Evolutionary conservation across 2,329 filamentous ascomycete species (phyloP).

Genomic region (Botrytis deweyae): DNA sequence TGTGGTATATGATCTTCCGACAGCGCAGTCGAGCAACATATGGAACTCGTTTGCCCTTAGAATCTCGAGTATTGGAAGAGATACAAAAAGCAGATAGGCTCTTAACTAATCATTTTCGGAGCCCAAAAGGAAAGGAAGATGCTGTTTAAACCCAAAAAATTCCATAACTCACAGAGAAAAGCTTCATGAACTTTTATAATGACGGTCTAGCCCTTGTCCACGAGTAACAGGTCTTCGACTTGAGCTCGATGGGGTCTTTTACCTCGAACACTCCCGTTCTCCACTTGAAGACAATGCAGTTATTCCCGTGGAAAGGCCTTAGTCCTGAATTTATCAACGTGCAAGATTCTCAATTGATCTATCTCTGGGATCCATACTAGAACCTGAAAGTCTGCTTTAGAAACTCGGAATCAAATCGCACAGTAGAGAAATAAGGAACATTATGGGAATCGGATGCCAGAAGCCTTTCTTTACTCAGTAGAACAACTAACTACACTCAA

Average conservation of each 20-base stretch:
- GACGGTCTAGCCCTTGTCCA: neutral
- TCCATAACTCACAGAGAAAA: neutral
- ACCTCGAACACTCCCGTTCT: neutral
- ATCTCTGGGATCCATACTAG: neutral
- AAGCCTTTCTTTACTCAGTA: neutral
- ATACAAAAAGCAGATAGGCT: neutral
- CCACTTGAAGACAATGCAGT: neutral
- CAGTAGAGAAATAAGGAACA: neutral
- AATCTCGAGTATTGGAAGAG: neutral
- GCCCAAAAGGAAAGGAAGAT: neutral
- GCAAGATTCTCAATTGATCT: neutral
- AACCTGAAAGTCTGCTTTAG: neutral
- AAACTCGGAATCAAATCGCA: neutral
- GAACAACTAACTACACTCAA: neutral
- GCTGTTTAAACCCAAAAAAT: neutral
- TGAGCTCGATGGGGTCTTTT: rapidly evolving
- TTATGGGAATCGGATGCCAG: neutral
- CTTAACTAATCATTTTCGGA: neutral
- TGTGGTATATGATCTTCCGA: neutral
- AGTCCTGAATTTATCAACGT: neutral
- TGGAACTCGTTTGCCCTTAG: neutral
- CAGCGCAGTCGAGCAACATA: neutral
- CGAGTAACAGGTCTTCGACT: neutral
- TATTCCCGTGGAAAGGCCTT: neutral
- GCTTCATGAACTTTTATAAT: neutral